Base-by-base conservation (phyloP, 2,329 filamentous ascomycete genomes). In the Fusarium miscanthi region DNA sequence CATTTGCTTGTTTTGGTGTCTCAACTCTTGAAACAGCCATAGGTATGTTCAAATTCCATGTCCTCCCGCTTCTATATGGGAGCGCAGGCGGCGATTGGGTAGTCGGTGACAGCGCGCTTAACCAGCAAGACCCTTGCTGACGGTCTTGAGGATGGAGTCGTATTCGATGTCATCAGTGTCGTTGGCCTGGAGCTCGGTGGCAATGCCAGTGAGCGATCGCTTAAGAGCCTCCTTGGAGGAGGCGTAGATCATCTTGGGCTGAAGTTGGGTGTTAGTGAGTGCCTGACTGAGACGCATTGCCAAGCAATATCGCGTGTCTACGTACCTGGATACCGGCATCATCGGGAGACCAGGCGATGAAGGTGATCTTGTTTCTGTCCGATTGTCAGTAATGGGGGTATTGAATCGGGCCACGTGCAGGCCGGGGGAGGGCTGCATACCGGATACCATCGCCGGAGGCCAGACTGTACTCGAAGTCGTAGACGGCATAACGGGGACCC, bases 241-340 rank as follows among this genome's bases (percentile, higher is more conserved):
- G 78, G 93, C 92, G 87, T 95, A 96, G 83, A 94, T 88, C 93
- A 96, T 96, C 88, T 94, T 94, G 84, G 92, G 88, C 93, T 94
- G 76, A 64, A 31, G 35, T 49, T 38, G 23, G 35, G 25, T 51
- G 74, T 74, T 46, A 63, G 74, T 69, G 31, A 37, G 41, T 33
- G 38, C 57, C 40, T 17, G 9, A 30, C 40, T 27, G 10, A 31
- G 84, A 88, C 82, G 82, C 30, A 37, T n/a, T 27, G 94, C 92
- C 87, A 91, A 91, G 83, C 93, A 87, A 74, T 87, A 85, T 75
- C 87, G 75, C 87, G 85, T 75, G 92, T 43, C 37, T 37, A 85
- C 89, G 82, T 81, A 94, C 93, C 87, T 92, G 91, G 84, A 94
- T 87, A 75, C 88, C 85, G 74, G 93, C 92, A 88, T 94, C 91